Conservation (phyloP, 352 stramenopile species). For the Phytophthora chlamydospora region DNA sequence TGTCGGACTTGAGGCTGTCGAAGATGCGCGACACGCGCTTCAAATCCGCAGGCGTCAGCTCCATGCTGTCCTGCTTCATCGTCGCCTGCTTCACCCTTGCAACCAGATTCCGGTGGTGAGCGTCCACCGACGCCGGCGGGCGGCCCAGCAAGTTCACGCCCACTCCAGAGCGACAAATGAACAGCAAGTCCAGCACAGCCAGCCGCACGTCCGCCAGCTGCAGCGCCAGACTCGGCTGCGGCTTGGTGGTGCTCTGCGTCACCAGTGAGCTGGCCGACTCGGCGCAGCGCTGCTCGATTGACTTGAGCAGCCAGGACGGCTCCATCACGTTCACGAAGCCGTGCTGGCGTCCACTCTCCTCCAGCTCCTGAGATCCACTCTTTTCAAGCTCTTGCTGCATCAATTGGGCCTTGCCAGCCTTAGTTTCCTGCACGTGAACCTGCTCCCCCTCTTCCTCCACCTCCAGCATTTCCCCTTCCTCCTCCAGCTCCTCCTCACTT, state of each 20-base stretch:
- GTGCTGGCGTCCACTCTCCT: constrained; percentile 20
- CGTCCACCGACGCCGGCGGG: constrained; percentile 41
- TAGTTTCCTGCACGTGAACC: not conserved
- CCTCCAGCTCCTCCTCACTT: not conserved
- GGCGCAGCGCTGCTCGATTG: constrained; percentile 65
- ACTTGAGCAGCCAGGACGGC: constrained; percentile 72
- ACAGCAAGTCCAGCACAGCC: constrained; percentile 71
- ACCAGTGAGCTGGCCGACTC: constrained; percentile 41
- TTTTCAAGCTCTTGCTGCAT: constrained; percentile 12
- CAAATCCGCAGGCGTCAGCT: constrained; percentile 32
- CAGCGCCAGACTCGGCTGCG: constrained; percentile 20
- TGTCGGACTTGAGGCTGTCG: constrained; percentile 68
- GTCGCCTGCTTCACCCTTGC: constrained; percentile 33
- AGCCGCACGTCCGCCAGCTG: constrained; percentile 56
- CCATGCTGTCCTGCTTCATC: not conserved
- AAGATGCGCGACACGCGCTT: constrained; percentile 67
- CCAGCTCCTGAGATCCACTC: not conserved
- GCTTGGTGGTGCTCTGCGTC: constrained; percentile 23
- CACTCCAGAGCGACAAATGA: constrained; percentile 61
- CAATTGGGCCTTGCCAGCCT: constrained; percentile 1
- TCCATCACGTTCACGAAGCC: constrained; percentile 82
- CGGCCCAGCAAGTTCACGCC: constrained; percentile 58
- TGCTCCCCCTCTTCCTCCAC: not conserved
- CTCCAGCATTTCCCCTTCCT: not conserved
- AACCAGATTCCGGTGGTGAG: constrained; percentile 55